These are phyloP conservation scores for Hymenoscyphus fructigenus DNA, from an alignment of 2,329 filamentous ascomycete genomes.

Conservation along the genomic window DNA sequence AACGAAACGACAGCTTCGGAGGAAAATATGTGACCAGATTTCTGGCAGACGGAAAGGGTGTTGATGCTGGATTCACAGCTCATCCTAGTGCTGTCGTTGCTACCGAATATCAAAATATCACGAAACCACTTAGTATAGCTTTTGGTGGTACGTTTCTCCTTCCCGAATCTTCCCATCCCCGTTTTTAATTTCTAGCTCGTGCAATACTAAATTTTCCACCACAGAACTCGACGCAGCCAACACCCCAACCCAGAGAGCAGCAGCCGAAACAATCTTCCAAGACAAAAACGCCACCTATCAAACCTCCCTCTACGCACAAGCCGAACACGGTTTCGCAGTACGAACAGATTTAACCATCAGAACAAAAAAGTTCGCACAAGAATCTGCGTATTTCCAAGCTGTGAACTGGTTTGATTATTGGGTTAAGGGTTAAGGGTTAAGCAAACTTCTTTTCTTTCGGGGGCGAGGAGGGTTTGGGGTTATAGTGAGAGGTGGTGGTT, in stretches of 20 bases:
- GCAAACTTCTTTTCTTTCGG: background rate
- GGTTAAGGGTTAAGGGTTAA: constrained; percentile 8
- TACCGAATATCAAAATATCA: constrained; percentile 57
- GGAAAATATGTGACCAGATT: constrained; percentile 57
- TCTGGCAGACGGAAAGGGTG: constrained; percentile 47
- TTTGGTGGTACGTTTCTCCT: constrained; percentile 50
- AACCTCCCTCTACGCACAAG: constrained; percentile 67
- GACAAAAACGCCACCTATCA: constrained; percentile 60
- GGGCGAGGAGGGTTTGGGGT: background rate
- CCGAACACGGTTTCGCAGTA: constrained; percentile 73
- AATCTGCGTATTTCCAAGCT: constrained; percentile 75
- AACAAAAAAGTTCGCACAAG: constrained; percentile 67
- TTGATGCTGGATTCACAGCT: constrained; percentile 61
- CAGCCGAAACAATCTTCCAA: constrained; percentile 54
- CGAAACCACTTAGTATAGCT: constrained; percentile 58
- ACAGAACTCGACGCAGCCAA: constrained; percentile 41
- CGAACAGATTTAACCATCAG: constrained; percentile 56
- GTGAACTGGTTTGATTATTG: constrained; percentile 63
- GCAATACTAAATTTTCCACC: background rate
- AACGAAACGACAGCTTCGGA: constrained; percentile 47
- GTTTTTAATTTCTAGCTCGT: no score
- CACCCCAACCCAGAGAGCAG: constrained; percentile 17
- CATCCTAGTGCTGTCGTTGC: constrained; percentile 63
- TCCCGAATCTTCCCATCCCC: background rate
- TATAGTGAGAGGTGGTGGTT: no score